phyloP scores from a whole-genome alignment of 1,284 basidiomycete species.

The Trichosporon ovoides region DNA sequence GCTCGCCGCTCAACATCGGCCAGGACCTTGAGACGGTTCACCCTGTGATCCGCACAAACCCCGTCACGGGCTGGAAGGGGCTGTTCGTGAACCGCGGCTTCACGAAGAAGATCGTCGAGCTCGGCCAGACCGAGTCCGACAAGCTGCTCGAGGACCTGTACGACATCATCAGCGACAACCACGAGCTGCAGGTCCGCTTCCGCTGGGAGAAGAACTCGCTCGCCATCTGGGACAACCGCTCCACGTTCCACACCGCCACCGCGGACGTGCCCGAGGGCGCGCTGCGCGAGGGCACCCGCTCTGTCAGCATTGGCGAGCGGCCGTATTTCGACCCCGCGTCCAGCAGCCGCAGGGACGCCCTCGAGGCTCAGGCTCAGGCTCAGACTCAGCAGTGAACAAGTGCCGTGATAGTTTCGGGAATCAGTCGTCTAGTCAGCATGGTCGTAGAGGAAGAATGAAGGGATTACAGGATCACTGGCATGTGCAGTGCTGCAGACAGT shows the following conservation, averaged over 20 bases:
- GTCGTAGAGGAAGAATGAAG: too few relatives aligned
- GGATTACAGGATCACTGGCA: too few relatives aligned
- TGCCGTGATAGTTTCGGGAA: too few relatives aligned
- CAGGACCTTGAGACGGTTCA: conserved; percentile 60
- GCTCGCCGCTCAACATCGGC: conserved; percentile 59
- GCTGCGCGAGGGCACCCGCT: conserved; percentile 58
- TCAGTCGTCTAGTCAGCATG: too few relatives aligned
- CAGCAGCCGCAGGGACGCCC: conserved; percentile 19
- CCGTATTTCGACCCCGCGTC: conserved; percentile 54
- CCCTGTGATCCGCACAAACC: conserved; percentile 48
- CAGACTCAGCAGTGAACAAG: too few relatives aligned
- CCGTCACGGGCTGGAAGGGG: conserved; percentile 74
- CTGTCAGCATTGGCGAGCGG: conserved; percentile 60
- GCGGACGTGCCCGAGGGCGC: conserved; percentile 50
- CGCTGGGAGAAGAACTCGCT: conserved; percentile 48
- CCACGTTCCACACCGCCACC: conserved; percentile 28
- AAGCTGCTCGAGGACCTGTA: conserved; percentile 42
- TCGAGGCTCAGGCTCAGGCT: conserved; percentile 5
- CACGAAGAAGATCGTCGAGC: conserved; percentile 49
- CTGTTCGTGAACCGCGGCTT: conserved; percentile 63
- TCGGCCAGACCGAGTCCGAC: conserved; percentile 58
- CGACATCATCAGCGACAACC: conserved; percentile 53
- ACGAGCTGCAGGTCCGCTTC: conserved; percentile 60
- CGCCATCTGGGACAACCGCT: conserved; percentile 48
- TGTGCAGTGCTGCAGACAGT: too few relatives aligned